Base-by-base conservation (phyloP, 805 yeast species). In the Tetrapisispora arboricola region DNA sequence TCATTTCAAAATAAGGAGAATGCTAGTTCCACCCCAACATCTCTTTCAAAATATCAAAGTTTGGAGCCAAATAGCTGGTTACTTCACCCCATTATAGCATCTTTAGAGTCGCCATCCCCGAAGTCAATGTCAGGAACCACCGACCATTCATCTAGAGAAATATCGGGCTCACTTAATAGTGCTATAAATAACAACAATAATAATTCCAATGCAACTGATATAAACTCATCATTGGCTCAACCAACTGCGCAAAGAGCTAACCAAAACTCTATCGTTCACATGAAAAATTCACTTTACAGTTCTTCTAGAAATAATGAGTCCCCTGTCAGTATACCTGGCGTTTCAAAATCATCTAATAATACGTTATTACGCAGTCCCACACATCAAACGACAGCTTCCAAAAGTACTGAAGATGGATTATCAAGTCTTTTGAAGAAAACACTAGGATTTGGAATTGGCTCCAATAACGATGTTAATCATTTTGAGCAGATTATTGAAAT, bases 391-490 rank as follows among this genome's bases (percentile, higher is more conserved):
- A 26, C 36, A 2, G 36, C 18, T 6, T 32, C 36, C 43, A 44
- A 54, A 37, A 41, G 39, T 28, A 46, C 52, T 5, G 58, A 53
- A 21, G 56, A 54, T 27, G 40, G 42, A 13, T 10, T 30, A 32
- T 34, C 17, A 18, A 28, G 39, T 25, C 19, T 30, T 20, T 18
- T 18, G 20, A 34, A 28, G 16, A 36, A 32, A 17, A 29, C 22
- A 6, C 20, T 15, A 19, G 28, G 29, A 13, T 33, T 36, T 6
- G 20, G 26, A 4, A 13, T 35, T 12, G 39, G 29, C 7, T 5
- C 18, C 12, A 20, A 15, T 15, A 32, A 20, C 18, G 39, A 38
- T 3, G 15, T 21, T 4, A 7, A 6, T 3, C 5, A 7, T 2
- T 15, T 15, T 8, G 18, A n/a, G 2, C 24, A 16, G 13, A 3